These are phyloP conservation scores for Dactylellina parvicollis DNA, from an alignment of 2,329 filamentous ascomycete species.

Conservation along the genomic window DNA sequence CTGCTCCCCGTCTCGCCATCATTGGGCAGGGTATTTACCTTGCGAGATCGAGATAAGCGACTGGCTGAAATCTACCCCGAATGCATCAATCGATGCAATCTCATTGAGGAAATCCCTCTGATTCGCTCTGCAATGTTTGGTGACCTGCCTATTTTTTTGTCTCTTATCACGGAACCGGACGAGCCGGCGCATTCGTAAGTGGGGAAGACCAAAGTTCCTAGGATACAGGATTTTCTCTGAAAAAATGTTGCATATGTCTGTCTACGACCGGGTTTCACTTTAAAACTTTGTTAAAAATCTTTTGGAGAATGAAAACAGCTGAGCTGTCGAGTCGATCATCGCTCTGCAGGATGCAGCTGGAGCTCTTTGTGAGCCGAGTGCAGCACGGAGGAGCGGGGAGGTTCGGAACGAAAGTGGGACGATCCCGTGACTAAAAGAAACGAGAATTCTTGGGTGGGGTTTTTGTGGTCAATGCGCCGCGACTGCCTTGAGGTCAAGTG, in stretches of 20 bases:
- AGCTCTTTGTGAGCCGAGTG: background rate
- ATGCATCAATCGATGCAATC: background rate
- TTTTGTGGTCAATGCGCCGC: too few relatives aligned
- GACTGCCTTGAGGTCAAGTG: too few relatives aligned
- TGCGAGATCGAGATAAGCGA: slow-evolving; percentile 45
- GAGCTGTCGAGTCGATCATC: background rate
- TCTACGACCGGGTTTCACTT: too few relatives aligned
- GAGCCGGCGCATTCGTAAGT: background rate
- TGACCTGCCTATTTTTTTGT: too few relatives aligned
- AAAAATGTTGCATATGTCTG: too few relatives aligned
- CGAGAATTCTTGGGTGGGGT: too few relatives aligned
- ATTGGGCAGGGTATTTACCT: slow-evolving; percentile 9
- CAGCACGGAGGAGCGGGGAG: too few relatives aligned
- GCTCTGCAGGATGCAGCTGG: background rate
- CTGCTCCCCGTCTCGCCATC: background rate
- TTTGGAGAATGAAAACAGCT: background rate
- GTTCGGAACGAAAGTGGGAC: too few relatives aligned
- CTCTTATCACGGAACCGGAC: too few relatives aligned
- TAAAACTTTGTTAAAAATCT: too few relatives aligned
- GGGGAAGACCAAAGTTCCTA: background rate
- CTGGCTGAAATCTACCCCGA: slow-evolving; percentile 21
- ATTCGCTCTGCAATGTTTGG: background rate
- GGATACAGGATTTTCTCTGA: too few relatives aligned
- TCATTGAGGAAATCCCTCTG: background rate
- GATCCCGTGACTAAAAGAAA: too few relatives aligned